phyloP scores from a whole-genome alignment of 495 filamentous ascomycete genomes.

The Penicillium ochrochloron region DNA sequence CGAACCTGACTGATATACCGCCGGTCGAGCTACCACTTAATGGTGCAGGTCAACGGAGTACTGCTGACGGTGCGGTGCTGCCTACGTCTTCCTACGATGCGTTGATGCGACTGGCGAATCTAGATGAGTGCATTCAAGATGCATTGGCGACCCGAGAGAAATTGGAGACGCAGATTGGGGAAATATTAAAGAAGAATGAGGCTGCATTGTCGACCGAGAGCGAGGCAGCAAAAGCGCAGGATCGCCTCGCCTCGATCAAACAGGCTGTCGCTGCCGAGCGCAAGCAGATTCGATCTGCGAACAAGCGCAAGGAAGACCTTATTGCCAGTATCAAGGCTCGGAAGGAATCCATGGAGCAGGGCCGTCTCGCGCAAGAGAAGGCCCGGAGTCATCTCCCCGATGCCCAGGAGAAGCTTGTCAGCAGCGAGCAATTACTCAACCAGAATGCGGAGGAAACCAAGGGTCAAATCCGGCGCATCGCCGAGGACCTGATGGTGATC shows the following conservation, averaged over 20 bases:
- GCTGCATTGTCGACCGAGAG: slow-evolving; percentile 46
- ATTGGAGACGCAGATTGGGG: slow-evolving; percentile 77
- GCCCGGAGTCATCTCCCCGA: slow-evolving; percentile 51
- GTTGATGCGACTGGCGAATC: slow-evolving; percentile 83
- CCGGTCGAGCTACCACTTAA: slow-evolving; percentile 39
- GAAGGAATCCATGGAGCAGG: slow-evolving; percentile 66
- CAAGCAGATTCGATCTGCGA: slow-evolving; percentile 63
- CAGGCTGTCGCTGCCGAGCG: slow-evolving; percentile 66
- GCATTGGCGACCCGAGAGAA: slow-evolving; percentile 76
- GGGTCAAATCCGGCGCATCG: slow-evolving; percentile 84
- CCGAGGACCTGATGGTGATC: slow-evolving; percentile 75
- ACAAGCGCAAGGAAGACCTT: slow-evolving; percentile 65
- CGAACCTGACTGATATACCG: slow-evolving; percentile 65
- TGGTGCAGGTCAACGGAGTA: slow-evolving; percentile 24
- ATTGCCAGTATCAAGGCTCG: slow-evolving; percentile 67
- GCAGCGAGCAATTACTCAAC: slow-evolving; percentile 56
- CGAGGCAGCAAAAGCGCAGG: slow-evolving; percentile 64
- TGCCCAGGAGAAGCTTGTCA: slow-evolving; percentile 62
- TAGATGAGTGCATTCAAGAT: slow-evolving; percentile 93
- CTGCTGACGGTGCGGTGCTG: slow-evolving; percentile 42
- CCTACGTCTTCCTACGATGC: slow-evolving; percentile 86
- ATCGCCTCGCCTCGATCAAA: slow-evolving; percentile 61
- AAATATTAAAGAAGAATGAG: slow-evolving; percentile 63
- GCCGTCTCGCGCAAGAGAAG: slow-evolving; percentile 60
- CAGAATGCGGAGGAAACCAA: slow-evolving; percentile 65